These are phyloP conservation scores for Pyrus bretschneideri DNA, from an alignment of 306 rosid genomes.

Conservation along the genomic window DNA sequence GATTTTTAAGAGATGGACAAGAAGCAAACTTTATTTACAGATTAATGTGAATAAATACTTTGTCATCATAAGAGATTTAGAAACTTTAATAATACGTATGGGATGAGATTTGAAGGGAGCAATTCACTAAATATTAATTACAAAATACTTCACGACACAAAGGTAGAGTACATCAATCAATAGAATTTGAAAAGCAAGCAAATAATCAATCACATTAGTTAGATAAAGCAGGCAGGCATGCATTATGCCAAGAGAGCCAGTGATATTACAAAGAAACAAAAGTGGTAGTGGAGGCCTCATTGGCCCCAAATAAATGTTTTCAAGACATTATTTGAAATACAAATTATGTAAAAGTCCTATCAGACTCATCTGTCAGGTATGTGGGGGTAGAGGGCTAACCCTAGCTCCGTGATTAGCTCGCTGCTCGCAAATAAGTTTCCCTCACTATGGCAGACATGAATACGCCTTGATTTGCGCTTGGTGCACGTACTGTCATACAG, in stretches of 20 bases:
- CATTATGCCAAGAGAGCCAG: background rate
- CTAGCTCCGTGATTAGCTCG: background rate
- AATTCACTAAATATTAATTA: background rate
- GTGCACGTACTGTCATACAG: background rate
- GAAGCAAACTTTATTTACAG: too few relatives aligned
- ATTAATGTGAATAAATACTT: background rate
- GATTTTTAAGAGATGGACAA: too few relatives aligned
- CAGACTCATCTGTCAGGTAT: background rate
- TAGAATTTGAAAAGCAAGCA: background rate
- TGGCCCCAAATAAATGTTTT: background rate
- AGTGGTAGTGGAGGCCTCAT: background rate
- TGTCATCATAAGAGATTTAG: background rate
- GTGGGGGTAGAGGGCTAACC: background rate
- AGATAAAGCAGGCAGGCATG: background rate
- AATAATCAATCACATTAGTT: background rate
- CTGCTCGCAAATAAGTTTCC: background rate
- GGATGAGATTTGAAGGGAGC: background rate
- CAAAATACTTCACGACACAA: background rate
- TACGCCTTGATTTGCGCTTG: slow-evolving; percentile 32
- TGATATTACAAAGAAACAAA: background rate
- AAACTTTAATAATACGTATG: background rate
- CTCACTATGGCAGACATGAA: background rate
- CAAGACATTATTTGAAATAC: background rate
- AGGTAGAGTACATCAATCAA: background rate
- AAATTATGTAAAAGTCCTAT: background rate